Base-by-base conservation (phyloP, 129 eudicot genomes). In the Chrysanthemum seticuspe region DNA sequence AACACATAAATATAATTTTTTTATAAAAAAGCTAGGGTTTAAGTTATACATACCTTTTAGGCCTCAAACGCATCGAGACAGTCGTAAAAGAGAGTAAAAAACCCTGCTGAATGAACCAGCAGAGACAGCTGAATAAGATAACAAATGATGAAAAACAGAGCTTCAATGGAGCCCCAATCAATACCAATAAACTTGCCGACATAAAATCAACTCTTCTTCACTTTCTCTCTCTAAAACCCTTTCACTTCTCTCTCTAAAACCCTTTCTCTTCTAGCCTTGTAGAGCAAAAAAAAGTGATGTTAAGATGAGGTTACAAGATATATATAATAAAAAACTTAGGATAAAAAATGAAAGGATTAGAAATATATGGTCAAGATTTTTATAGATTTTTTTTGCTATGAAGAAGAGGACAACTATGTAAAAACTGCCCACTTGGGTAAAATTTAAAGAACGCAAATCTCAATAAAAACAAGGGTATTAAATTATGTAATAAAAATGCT, bases 51-150 rank as follows among this genome's bases (percentile, higher is more conserved):
- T 78, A 92, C 98, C 98, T 89, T 76, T 73, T 89, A 27, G 98
- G 96, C 96, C 98, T 93, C 97, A 93, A 93, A 87, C 92, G 97
- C 98, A 93, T 93, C 92, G 98, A 87, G 86, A 84, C 85, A 48
- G 89, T 68, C 52, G 91, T 82, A 65, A 69, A 80, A 73, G 47
- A 65, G 78, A 72, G 72, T 36, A 34, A 64, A 55, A 64, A 31
- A 23, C 85, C 79, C 91, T 87, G 97, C 94, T 86, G 91, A 15
- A 13, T 16, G 8, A 10, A 73, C 79, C 85, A 87, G 87, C 96
- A 93, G 89, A 84, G 79, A 68, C 56, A 70, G 57, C 15, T 66
- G 56, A 10, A 14, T 54, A 56, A 31, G 44, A 27, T 13, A 53
- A 11, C 18, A 53, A 18, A 62, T 11, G 18, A 21, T 0, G 74